A percentile compares a stretch with the other conserved stretches of the same genome.
These are phyloP conservation scores for Apiospora arundinis DNA, from an alignment of 2,329 filamentous ascomycete genomes.

Conservation along the genomic window DNA sequence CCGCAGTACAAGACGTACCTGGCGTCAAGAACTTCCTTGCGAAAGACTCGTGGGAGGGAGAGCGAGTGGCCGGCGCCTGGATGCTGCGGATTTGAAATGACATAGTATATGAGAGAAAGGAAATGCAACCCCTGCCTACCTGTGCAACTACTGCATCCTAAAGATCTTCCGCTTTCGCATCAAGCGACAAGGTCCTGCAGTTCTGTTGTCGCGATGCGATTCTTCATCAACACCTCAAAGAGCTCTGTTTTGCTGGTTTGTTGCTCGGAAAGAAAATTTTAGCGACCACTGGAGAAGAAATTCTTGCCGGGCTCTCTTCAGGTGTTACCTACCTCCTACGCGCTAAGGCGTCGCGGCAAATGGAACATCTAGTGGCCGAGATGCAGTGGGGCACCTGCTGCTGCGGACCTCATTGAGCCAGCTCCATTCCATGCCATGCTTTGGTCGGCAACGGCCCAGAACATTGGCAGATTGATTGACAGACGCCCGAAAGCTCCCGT, in stretches of 20 bases:
- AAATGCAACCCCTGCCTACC: neutral
- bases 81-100: neutral
- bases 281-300: constrained; percentile 1
- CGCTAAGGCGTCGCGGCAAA: neutral
- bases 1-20: constrained; percentile 43
- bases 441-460: neutral
- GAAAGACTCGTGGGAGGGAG: constrained; percentile 39
- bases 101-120: neutral
- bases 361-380: constrained; percentile 17
- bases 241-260: neutral
- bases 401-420: neutral
- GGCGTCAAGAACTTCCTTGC: constrained; percentile 38
- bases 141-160: neutral
- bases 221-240: neutral
- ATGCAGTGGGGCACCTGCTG: neutral
- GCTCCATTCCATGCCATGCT: neutral
- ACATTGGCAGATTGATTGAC: neutral
- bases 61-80: constrained; percentile 36
- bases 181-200: constrained; percentile 2
- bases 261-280: constrained; percentile 2
- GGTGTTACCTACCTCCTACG: too few relatives aligned
- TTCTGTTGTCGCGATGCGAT: neutral
- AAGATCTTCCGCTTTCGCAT: neutral
- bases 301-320: neutral
- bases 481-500: neutral